Percentiles rank a stretch among this genome's conserved stretches.
Evolutionary conservation across 352 stramenopile species (phyloP).

Genomic region (Phytopythium vexans): DNA sequence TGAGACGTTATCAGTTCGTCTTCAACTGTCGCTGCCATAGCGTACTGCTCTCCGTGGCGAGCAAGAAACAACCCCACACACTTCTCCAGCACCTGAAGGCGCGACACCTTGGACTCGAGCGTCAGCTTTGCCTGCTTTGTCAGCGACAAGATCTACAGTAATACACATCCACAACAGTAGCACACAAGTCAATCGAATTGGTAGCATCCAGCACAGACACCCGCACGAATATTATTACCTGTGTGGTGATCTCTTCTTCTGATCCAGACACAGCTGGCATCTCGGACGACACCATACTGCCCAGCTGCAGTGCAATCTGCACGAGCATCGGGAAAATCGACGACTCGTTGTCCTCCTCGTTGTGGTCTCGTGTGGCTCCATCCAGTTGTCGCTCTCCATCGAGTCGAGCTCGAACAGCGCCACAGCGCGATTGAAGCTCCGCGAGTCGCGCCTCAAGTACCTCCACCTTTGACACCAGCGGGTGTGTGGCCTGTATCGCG

Average conservation of each 20-base stretch:
- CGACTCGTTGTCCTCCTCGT: background rate
- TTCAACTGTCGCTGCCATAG: background rate
- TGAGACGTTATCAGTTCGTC: background rate
- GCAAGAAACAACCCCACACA: conserved; percentile 23
- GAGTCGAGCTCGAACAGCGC: conserved; percentile 2
- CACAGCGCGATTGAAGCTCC: conserved; percentile 9
- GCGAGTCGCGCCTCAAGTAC: conserved; percentile 12
- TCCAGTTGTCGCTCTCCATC: background rate
- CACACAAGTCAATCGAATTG: too few relatives aligned
- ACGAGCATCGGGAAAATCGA: conserved; percentile 17
- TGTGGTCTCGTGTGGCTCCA: too few relatives aligned
- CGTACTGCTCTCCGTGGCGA: conserved; percentile 15
- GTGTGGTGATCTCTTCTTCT: conserved; percentile 9
- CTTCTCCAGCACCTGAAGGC: conserved; percentile 10
- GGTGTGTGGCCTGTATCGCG: background rate
- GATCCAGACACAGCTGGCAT: conserved; percentile 7
- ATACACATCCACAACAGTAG: too few relatives aligned
- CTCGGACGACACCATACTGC: conserved; percentile 3
- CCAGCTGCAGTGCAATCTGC: conserved; percentile 14
- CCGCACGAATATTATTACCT: conserved; percentile 7
- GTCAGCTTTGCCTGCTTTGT: conserved; percentile 4
- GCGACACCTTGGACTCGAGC: conserved; percentile 5
- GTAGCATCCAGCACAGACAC: too few relatives aligned
- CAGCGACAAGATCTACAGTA: conserved; percentile 12
- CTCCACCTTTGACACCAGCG: conserved; percentile 4